Evolutionary conservation across 768 basidiomycete genomes (phyloP).

Genomic region (Mycena sanguinolenta): DNA sequence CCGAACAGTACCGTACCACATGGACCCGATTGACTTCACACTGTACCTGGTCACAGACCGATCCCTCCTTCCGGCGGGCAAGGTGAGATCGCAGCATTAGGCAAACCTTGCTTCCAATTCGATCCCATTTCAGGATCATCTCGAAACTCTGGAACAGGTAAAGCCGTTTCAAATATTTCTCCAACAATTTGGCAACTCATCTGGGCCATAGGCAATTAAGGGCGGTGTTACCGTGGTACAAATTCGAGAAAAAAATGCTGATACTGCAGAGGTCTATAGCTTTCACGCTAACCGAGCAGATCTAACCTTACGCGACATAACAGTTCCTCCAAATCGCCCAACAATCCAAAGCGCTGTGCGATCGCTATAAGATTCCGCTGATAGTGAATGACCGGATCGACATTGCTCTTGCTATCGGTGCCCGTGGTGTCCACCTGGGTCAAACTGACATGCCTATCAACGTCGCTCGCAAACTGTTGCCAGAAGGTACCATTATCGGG

Average conservation of each 20-base stretch:
- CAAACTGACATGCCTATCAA: conserved; percentile 87
- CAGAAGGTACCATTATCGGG: conserved; percentile 80
- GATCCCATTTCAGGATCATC: conserved; percentile 65
- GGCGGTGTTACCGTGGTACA: conserved; percentile 95
- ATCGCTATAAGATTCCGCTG: conserved; percentile 82
- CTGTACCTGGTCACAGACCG: conserved; percentile 92
- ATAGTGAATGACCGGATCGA: conserved; percentile 93
- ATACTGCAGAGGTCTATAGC: conserved; percentile 81
- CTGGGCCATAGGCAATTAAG: conserved; percentile 69
- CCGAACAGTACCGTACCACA: neutral
- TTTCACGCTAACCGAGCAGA: neutral
- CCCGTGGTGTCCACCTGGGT: conserved; percentile 89
- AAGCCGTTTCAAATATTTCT: conserved; percentile 5
- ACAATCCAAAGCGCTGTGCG: conserved; percentile 78
- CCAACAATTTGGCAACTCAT: too few relatives aligned
- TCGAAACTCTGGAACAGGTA: conserved; percentile 82
- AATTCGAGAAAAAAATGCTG: conserved; percentile 86
- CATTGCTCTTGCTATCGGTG: conserved; percentile 82
- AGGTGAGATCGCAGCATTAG: conserved; percentile 64
- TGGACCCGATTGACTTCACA: conserved; percentile 66
- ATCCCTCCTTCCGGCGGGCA: conserved; percentile 79
- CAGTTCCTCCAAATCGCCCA: conserved; percentile 85
- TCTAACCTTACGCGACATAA: conserved; percentile 5
- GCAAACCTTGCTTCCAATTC: neutral
- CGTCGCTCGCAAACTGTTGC: conserved; percentile 77